Evolutionary conservation across 495 filamentous ascomycete species (phyloP), one percentile per base, ranked within the genome.

Genomic region (Rhypophila decipiens): DNA sequence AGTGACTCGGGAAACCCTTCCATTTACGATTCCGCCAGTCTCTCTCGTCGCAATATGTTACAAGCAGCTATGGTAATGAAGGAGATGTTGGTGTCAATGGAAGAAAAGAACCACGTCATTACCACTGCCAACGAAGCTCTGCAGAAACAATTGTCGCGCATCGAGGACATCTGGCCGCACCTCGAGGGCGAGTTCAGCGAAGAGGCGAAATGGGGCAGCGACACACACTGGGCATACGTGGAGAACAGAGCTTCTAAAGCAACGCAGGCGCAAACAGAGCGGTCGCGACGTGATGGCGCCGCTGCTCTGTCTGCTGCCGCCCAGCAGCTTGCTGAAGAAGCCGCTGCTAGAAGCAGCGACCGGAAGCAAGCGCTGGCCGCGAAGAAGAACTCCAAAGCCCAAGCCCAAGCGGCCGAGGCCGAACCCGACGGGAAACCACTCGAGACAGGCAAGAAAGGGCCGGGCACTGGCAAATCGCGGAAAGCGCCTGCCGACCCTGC

Each of bases 41-140:
- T 72, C 42, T 84, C 82, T 38, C 79, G 86, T 31, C 70, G 78
- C 50, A 71, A 88, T 15, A 89, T 91, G 61, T 76, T 69, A 49
- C 72, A 77, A 39, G 71, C 67, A 22, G 70, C 71, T 5, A 65
- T 61, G 39, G 75, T 79, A 53, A 78, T 91, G 31, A 73, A 78
- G 35, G 85, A 90, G 49, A 82, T 96, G 66, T 78, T 95, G 51
- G 76, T 85, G 47, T 87, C 87, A 1, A 71, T 95, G 24, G 94
- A 97, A 55, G 93, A 98, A 67, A 99, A 99, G 67, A 95, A 94
- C 50, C 90, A 95, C 51, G 90, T 97, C 43, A 84, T 96, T 34
- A 82, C 84, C 3, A 90, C 89, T 4, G 90, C 94, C 36, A 87
- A 87, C 52, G 87, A 95, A 46, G 85, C 89, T 43, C 77, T 97